A percentile compares a stretch with the other conserved stretches of the same genome.
Evolutionary conservation across 2,329 filamentous ascomycete genomes (phyloP).

Genomic region (Ophioceras dolichostomum): DNA sequence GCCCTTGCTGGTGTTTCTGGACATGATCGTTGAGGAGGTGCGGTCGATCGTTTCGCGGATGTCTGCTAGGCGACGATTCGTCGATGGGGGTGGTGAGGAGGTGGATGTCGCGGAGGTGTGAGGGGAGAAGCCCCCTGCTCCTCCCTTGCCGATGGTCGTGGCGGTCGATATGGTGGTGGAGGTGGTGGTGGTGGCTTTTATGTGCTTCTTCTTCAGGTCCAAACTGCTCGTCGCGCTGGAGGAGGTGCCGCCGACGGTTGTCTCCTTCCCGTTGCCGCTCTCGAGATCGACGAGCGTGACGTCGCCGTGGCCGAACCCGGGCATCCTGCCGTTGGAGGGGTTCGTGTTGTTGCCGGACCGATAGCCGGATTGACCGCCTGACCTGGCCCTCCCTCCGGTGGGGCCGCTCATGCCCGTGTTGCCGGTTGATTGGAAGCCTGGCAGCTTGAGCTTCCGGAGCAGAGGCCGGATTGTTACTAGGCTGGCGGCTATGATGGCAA

Average conservation of each 20-base stretch:
- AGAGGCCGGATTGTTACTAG: conserved; percentile 42
- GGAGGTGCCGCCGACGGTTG: conserved; percentile 2
- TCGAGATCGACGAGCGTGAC: conserved; percentile 24
- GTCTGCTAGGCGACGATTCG: background rate
- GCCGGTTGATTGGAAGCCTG: conserved; percentile 29
- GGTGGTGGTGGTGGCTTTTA: too few relatives aligned
- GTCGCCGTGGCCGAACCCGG: conserved; percentile 22
- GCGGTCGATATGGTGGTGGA: background rate
- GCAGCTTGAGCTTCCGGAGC: conserved; percentile 32
- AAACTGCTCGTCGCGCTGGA: too few relatives aligned
- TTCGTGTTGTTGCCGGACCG: conserved; percentile 1
- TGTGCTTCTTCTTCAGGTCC: background rate
- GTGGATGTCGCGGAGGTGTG: background rate
- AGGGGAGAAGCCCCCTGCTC: background rate
- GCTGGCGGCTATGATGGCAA: conserved; percentile 41
- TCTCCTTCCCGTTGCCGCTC: conserved; percentile 7
- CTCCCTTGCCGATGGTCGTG: background rate
- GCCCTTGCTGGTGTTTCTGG: too few relatives aligned
- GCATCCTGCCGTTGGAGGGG: conserved; percentile 12
- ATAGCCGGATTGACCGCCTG: conserved; percentile 15
- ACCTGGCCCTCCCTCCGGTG: conserved; percentile 9
- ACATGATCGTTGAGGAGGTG: background rate
- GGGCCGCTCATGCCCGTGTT: conserved; percentile 17
- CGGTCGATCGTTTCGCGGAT: background rate
- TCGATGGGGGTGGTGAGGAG: background rate